phyloP scores from a whole-genome alignment of 2,329 filamentous ascomycete genomes.

The Chaetothyriales sp. region DNA sequence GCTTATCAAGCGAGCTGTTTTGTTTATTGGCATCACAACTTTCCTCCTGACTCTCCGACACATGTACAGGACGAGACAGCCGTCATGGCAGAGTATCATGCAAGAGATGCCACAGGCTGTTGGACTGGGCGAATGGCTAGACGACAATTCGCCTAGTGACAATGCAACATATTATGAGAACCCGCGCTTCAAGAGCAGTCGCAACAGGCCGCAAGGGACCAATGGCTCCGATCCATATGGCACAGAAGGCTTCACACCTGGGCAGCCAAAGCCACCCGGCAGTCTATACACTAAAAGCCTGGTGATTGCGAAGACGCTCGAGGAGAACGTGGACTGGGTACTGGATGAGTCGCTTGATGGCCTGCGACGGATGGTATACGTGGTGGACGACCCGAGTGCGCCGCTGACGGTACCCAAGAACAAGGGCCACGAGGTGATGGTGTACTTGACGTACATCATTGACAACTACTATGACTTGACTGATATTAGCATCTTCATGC shows the following conservation, averaged over 20 bases:
- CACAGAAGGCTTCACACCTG: constrained; percentile 5
- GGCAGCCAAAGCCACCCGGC: constrained; percentile 28
- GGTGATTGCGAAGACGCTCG: constrained; percentile 38
- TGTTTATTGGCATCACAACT: constrained; percentile 13
- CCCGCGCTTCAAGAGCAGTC: constrained; percentile 1
- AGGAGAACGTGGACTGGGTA: constrained; percentile 40
- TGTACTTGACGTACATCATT: constrained; percentile 48
- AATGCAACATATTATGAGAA: background rate
- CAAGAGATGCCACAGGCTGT: constrained; percentile 20
- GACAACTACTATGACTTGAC: constrained; percentile 45
- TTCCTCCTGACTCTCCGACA: constrained; percentile 14
- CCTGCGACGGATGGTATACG: constrained; percentile 35
- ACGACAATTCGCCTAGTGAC: constrained; percentile 2
- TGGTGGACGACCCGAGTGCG: constrained; percentile 37
- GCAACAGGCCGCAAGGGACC: constrained; percentile 1
- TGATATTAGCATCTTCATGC: constrained; percentile 46
- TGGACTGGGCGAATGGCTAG: constrained; percentile 23
- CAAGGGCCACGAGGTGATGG: constrained; percentile 48
- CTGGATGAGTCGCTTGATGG: constrained; percentile 30
- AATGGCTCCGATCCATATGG: constrained; percentile 8
- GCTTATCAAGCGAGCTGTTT: constrained; percentile 9
- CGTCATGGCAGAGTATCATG: constrained; percentile 20
- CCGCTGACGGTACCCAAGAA: constrained; percentile 40
- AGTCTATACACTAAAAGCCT: constrained; percentile 39
- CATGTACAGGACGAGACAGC: constrained; percentile 17